phyloP scores from a whole-genome alignment of 2,329 filamentous ascomycete genomes.

The Xylariaceae sp. region DNA sequence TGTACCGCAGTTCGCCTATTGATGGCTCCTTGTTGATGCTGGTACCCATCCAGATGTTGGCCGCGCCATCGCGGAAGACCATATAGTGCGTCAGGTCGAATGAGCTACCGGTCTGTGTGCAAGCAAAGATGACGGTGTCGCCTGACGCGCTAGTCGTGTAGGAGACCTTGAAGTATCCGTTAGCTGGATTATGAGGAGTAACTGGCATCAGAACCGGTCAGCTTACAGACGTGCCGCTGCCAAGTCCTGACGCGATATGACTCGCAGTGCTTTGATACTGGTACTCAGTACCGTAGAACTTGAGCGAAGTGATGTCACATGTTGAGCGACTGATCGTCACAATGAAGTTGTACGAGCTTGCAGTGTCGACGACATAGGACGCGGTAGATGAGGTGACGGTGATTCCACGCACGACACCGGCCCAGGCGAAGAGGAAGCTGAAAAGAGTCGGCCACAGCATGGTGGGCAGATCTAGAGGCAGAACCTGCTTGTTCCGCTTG shows the following conservation, averaged over 20 bases:
- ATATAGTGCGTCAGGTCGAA: slow-evolving; percentile 59
- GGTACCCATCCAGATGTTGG: slow-evolving; percentile 59
- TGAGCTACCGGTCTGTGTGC: slow-evolving; percentile 52
- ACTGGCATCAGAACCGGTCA: slow-evolving; percentile 46
- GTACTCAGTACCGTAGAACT: slow-evolving; percentile 56
- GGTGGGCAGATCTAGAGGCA: slow-evolving; percentile 14
- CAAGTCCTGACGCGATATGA: slow-evolving; percentile 61
- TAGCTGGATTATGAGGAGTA: too few species aligned
- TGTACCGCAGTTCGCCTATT: slow-evolving; percentile 60
- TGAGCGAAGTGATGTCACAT: slow-evolving; percentile 62
- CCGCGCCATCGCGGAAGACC: slow-evolving; percentile 56
- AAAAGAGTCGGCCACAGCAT: slow-evolving; percentile 30
- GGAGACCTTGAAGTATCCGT: slow-evolving; percentile 41
- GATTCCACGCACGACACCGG: slow-evolving; percentile 35
- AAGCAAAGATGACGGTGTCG: slow-evolving; percentile 61
- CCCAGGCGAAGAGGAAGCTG: slow-evolving; percentile 34
- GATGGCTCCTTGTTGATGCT: slow-evolving; percentile 55
- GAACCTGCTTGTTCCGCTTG: slow-evolving; percentile 5
- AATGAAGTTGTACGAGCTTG: slow-evolving; percentile 38
- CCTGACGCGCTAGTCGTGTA: slow-evolving; percentile 43
- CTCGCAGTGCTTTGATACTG: slow-evolving; percentile 55
- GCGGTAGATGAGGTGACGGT: slow-evolving; percentile 32
- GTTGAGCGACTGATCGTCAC: slow-evolving; percentile 43
- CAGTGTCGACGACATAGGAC: slow-evolving; percentile 40
- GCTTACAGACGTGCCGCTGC: slow-evolving; percentile 43